Conservation (phyloP, 768 basidiomycete species). For the Amanita muscaria region DNA sequence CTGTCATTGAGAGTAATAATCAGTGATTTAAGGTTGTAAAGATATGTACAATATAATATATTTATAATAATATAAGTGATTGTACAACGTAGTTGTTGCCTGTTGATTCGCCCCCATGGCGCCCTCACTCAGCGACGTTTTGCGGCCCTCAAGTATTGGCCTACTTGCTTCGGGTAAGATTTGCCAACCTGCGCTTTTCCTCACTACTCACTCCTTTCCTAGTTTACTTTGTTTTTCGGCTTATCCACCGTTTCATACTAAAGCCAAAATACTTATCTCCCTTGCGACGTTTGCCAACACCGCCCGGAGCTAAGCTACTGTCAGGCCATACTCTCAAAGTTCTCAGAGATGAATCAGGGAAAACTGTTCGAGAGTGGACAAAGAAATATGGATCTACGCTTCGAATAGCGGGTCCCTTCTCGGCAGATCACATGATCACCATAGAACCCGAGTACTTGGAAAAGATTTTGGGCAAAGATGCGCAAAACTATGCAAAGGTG, state of each 20-base stretch:
- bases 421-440: slow-evolving; percentile 37
- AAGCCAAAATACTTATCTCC: slow-evolving; percentile 28
- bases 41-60: no score
- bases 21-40: no score
- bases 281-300: slow-evolving; percentile 29
- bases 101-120: no score
- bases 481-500: slow-evolving; percentile 38
- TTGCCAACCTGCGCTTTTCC: no score
- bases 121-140: no score
- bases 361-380: slow-evolving; percentile 37
- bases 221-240: slow-evolving; percentile 9
- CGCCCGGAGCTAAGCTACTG: slow-evolving; percentile 23
- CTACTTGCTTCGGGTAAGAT: no score
- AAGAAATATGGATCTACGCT: slow-evolving; percentile 39
- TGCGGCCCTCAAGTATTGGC: no score
- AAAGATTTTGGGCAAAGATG: slow-evolving; percentile 34
- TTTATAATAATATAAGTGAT: no score
- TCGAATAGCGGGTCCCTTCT: slow-evolving; percentile 35
- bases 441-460: slow-evolving; percentile 36
- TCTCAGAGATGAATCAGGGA: slow-evolving; percentile 30
- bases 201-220: no score
- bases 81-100: no score
- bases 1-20: no score
- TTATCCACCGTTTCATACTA: slow-evolving; percentile 22
- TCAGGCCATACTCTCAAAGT: slow-evolving; percentile 32